Conservation (phyloP, 305 asterid genomes). For the Plantago coronopus region DNA sequence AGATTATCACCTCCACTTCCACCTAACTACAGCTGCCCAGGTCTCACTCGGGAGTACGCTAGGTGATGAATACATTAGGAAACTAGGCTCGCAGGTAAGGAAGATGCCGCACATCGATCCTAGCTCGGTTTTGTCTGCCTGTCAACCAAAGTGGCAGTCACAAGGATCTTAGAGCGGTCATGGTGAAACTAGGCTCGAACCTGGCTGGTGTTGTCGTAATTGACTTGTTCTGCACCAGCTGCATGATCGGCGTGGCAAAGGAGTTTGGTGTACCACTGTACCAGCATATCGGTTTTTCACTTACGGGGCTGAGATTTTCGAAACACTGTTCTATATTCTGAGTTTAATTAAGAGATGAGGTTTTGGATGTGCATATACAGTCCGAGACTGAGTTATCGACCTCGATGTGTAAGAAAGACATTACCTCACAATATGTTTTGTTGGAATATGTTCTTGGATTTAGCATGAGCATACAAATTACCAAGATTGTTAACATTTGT, state of each 20-base stretch:
- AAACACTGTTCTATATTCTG: slow-evolving; percentile 22
- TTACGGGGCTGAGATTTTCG: slow-evolving; percentile 22
- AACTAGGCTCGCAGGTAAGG: too few relatives aligned
- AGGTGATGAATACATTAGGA: too few relatives aligned
- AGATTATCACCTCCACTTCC: too few relatives aligned
- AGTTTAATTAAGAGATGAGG: slow-evolving; percentile 14
- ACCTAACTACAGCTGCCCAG: too few relatives aligned
- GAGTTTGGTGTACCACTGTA: slow-evolving; percentile 26
- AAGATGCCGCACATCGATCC: not conserved
- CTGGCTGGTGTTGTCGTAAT: slow-evolving; percentile 30
- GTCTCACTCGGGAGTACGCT: too few relatives aligned
- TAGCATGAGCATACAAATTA: too few relatives aligned
- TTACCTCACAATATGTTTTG: not conserved
- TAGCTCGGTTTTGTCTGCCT: not conserved
- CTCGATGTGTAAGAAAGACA: slow-evolving; percentile 14
- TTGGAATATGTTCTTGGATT: not conserved
- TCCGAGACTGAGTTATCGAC: slow-evolving; percentile 13
- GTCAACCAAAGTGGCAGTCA: slow-evolving; percentile 10
- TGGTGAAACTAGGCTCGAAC: not conserved
- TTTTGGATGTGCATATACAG: not conserved
- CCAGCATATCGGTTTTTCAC: slow-evolving; percentile 29
- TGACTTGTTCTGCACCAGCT: slow-evolving; percentile 34
- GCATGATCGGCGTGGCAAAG: slow-evolving; percentile 34
- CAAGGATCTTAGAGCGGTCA: slow-evolving; percentile 15
- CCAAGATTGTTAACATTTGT: too few relatives aligned